These are phyloP conservation scores for Cruciata laevipes DNA, from an alignment of 257 asterid species.

Conservation along the genomic window DNA sequence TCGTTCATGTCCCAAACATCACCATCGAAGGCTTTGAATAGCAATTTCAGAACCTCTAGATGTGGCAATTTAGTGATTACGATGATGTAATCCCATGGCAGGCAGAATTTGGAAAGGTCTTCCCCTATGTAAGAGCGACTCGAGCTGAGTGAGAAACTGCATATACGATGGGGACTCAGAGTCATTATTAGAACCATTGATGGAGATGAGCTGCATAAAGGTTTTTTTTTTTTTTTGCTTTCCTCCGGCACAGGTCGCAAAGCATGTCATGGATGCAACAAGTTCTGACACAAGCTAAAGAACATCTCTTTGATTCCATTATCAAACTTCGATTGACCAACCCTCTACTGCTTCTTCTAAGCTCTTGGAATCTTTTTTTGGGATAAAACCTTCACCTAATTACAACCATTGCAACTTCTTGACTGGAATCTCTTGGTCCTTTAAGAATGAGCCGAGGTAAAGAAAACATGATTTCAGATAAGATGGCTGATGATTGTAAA, in stretches of 20 bases:
- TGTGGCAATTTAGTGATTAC: too few species aligned
- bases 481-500: background rate
- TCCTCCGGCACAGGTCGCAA: background rate
- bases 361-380: background rate
- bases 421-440: background rate
- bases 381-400: background rate
- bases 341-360: background rate
- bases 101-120: too few species aligned
- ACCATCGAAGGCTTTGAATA: too few species aligned
- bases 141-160: too few species aligned
- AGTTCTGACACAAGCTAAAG: background rate
- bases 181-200: background rate
- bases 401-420: background rate
- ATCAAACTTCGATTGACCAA: background rate
- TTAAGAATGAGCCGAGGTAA: constrained; percentile 5
- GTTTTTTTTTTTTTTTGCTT: background rate
- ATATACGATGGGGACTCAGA: background rate
- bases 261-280: background rate
- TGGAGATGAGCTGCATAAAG: background rate
- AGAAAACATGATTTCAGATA: constrained; percentile 11
- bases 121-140: too few species aligned
- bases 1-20: too few species aligned
- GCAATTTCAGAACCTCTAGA: too few species aligned
- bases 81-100: too few species aligned
- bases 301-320: background rate